phyloP scores from a whole-genome alignment of 306 rosid species.

The barrel medic (Medicago truncatula) region MtrunA17r5.0-ANR NC_053043.1:38508001-38508500 shows the following conservation, averaged over 20 bases:
- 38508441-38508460: conserved; percentile 62
- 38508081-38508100: not conserved
- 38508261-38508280: conserved; percentile 3
- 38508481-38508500: conserved; percentile 80
- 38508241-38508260: not conserved
- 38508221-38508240: not conserved
- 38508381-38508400: conserved; percentile 34
- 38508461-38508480: conserved; percentile 82
- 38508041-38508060: not conserved
- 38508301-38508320: conserved; percentile 19
- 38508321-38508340: conserved; percentile 22
- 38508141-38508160: not conserved
- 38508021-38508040: too few relatives aligned
- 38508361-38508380: conserved; percentile 12
- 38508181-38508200: not conserved
- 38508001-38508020: not conserved
- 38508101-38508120: not conserved
- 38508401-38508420: conserved; percentile 24
- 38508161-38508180: not conserved
- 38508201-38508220: not conserved
- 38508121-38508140: not conserved
- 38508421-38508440: conserved; percentile 19
- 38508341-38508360: conserved; percentile 29
- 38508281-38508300: conserved; percentile 36
- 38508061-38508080: not conserved